These are phyloP conservation scores for Massarina eburnea DNA, from an alignment of 2,329 filamentous ascomycete species.

Conservation along the genomic window DNA sequence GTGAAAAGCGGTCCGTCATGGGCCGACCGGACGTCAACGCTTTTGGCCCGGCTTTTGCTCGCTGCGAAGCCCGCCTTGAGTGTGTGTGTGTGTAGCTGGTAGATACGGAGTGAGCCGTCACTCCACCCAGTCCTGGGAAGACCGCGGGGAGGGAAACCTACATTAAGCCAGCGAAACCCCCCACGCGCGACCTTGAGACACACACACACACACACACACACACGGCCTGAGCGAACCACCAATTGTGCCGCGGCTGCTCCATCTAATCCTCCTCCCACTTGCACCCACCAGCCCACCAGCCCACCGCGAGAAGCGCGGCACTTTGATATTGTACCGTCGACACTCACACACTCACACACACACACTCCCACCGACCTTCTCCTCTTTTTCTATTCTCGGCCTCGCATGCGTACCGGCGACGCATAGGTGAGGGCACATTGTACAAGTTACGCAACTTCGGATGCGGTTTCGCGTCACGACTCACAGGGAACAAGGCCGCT, in stretches of 20 bases:
- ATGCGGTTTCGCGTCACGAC: background rate
- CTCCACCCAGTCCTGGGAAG: too few species aligned
- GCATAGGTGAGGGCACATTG: too few species aligned
- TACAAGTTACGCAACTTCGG: background rate
- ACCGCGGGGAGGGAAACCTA: background rate
- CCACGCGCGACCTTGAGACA: background rate
- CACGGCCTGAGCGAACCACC: background rate
- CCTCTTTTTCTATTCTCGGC: background rate
- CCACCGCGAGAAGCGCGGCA: background rate
- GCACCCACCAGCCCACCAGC: background rate
- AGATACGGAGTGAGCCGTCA: background rate
- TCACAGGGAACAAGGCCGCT: background rate
- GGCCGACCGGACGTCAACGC: background rate
- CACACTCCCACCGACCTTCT: too few species aligned
- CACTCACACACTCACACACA: too few species aligned
- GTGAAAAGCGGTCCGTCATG: too few species aligned
- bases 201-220: too few species aligned
- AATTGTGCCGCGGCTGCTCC: too few species aligned
- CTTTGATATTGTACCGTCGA: background rate
- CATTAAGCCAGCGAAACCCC: background rate
- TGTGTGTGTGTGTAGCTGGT: too few species aligned
- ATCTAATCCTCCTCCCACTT: too few species aligned
- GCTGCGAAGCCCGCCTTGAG: background rate
- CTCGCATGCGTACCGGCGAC: background rate
- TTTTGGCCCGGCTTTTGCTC: background rate